A percentile compares a stretch with the other conserved stretches of the same genome.
Evolutionary conservation across 805 yeast species (phyloP).

Genomic region (Pichia membranifaciens): DNA sequence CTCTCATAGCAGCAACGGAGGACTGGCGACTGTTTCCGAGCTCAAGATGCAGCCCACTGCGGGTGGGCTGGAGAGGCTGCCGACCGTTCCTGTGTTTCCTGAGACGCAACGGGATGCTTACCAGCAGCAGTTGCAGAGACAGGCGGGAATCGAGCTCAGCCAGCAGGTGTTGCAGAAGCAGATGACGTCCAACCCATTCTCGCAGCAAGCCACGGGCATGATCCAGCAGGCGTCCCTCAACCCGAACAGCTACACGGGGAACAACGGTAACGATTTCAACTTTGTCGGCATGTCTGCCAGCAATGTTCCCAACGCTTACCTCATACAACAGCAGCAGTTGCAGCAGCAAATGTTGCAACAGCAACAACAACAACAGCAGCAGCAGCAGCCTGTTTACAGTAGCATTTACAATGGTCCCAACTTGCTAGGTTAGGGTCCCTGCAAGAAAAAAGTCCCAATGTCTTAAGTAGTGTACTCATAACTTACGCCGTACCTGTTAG

Average conservation of each 20-base stretch:
- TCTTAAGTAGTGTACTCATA: too few species aligned
- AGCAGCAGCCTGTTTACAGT: slow-evolving; percentile 9
- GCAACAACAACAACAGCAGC: slow-evolving; percentile 8
- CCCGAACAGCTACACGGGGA: not conserved
- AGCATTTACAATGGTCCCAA: slow-evolving; percentile 29
- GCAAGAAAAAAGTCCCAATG: too few species aligned
- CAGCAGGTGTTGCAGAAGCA: slow-evolving; percentile 11
- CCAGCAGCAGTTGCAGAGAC: slow-evolving; percentile 18
- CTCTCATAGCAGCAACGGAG: slow-evolving; percentile 7
- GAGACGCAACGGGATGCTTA: slow-evolving; percentile 38
- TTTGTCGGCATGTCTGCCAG: slow-evolving; percentile 5
- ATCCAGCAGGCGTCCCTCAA: slow-evolving; percentile 5
- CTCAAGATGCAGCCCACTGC: slow-evolving; percentile 55
- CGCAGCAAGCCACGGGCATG: slow-evolving; percentile 12
- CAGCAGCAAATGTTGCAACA: slow-evolving; percentile 8
- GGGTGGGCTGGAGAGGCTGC: slow-evolving; percentile 64
- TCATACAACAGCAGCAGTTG: slow-evolving; percentile 5
- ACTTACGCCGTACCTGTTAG: too few species aligned
- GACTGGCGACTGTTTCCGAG: slow-evolving; percentile 16
- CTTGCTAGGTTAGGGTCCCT: slow-evolving; percentile 11
- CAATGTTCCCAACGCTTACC: slow-evolving; percentile 3
- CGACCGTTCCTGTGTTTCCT: slow-evolving; percentile 65
- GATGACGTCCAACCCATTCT: slow-evolving; percentile 19
- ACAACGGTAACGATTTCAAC: not conserved
- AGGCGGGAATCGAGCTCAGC: slow-evolving; percentile 5